phyloP scores from a whole-genome alignment of 1,139 yeast species.

The Lodderomyces parapsilosis region DNA sequence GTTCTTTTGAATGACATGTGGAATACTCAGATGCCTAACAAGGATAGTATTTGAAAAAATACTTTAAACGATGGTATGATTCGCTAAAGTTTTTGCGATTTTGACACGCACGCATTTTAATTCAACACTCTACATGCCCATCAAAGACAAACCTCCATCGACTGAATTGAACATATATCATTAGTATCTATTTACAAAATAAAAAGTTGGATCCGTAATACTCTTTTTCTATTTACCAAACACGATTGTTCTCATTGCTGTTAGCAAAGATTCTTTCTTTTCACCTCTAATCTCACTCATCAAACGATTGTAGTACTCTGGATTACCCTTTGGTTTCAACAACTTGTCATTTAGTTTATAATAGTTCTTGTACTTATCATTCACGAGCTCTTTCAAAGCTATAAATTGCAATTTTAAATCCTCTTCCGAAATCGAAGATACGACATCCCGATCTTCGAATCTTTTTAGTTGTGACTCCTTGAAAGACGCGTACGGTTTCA shows the following conservation, averaged over 20 bases:
- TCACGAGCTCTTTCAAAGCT: constrained; percentile 57
- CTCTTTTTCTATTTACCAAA: constrained; percentile 69
- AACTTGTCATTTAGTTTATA: constrained; percentile 67
- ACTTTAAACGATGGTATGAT: too few species aligned
- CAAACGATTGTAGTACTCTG: constrained; percentile 70
- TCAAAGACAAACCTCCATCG: too few species aligned
- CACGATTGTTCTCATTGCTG: constrained; percentile 67
- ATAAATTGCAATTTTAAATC: constrained; percentile 60
- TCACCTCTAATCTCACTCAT: constrained; percentile 73
- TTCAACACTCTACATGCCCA: neutral
- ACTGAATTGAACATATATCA: neutral
- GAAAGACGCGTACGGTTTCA: constrained; percentile 66
- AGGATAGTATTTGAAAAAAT: too few species aligned
- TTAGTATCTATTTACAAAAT: neutral
- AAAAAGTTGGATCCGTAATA: too few species aligned
- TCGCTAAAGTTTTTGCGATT: neutral
- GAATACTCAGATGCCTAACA: neutral
- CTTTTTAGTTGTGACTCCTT: constrained; percentile 60
- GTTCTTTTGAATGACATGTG: constrained; percentile 3
- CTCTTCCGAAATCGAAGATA: constrained; percentile 33
- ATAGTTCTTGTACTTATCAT: constrained; percentile 61
- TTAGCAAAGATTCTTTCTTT: constrained; percentile 60
- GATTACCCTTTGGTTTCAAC: constrained; percentile 77
- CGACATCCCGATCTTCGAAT: constrained; percentile 32
- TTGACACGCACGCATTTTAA: neutral